Evolutionary conservation across 2,329 filamentous ascomycete genomes (phyloP).

Genomic region (Xylariaceae sp.): DNA sequence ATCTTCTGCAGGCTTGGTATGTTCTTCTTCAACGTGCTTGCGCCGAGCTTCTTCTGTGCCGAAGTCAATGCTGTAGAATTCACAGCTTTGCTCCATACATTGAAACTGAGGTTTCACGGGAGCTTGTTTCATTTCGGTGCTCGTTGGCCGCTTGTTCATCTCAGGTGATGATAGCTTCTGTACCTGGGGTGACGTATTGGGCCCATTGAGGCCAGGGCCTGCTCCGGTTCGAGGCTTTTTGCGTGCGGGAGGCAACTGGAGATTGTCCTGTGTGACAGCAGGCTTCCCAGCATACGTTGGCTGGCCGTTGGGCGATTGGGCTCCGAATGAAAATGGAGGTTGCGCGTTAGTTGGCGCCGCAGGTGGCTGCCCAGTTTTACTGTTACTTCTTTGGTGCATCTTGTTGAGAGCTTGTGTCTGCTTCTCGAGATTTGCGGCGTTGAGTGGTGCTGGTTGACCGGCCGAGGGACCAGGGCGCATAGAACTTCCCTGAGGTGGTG

Average conservation of each 20-base stretch:
- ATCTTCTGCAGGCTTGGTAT: slow-evolving; percentile 60
- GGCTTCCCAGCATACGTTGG: slow-evolving; percentile 61
- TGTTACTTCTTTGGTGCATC: slow-evolving; percentile 50
- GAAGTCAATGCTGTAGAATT: slow-evolving; percentile 56
- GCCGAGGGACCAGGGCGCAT: slow-evolving; percentile 43
- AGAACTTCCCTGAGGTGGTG: slow-evolving; percentile 34
- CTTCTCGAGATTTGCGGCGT: slow-evolving; percentile 57
- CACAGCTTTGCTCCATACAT: slow-evolving; percentile 63
- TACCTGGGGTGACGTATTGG: slow-evolving; percentile 55
- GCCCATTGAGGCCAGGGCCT: slow-evolving; percentile 47
- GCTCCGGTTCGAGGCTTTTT: slow-evolving; percentile 60
- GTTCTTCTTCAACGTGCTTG: slow-evolving; percentile 63
- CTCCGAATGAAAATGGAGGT: slow-evolving; percentile 62
- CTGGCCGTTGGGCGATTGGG: slow-evolving; percentile 63
- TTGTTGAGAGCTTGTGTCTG: slow-evolving; percentile 56
- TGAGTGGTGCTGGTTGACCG: slow-evolving; percentile 46
- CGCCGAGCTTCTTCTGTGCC: slow-evolving; percentile 59
- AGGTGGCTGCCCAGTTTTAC: slow-evolving; percentile 56
- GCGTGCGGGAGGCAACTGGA: slow-evolving; percentile 61
- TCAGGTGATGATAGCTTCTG: slow-evolving; percentile 56
- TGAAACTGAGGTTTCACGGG: slow-evolving; percentile 51
- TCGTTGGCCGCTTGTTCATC: slow-evolving; percentile 44
- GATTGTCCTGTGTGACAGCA: slow-evolving; percentile 57
- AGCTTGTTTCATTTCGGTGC: slow-evolving; percentile 38
- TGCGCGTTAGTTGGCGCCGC: slow-evolving; percentile 63